Percentiles rank a stretch among this genome's conserved stretches.
Conservation (phyloP, 306 rosid genomes). For the Acacia melanoxylon region DNA sequence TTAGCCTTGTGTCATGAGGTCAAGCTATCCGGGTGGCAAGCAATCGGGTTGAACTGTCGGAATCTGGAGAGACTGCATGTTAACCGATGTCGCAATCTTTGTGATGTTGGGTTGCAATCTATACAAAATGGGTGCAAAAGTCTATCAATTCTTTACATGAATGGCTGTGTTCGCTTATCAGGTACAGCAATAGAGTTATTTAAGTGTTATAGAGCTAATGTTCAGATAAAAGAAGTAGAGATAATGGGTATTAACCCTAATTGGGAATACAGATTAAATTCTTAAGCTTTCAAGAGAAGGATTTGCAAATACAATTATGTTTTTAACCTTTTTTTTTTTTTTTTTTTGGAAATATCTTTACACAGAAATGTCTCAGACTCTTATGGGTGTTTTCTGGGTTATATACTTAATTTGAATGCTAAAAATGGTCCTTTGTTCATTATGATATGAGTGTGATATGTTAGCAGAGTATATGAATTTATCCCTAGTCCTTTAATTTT, state of each 20-base stretch:
- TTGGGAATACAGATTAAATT: slow-evolving; percentile 34
- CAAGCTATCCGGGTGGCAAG: slow-evolving; percentile 51
- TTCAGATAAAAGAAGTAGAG: slow-evolving; percentile 49
- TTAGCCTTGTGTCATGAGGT: slow-evolving; percentile 61
- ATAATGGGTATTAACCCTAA: slow-evolving; percentile 43
- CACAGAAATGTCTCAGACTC: slow-evolving; percentile 17
- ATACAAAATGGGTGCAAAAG: slow-evolving; percentile 56
- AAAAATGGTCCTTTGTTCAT: background rate
- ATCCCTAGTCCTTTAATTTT: background rate
- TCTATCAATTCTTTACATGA: slow-evolving; percentile 49
- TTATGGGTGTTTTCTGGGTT: background rate
- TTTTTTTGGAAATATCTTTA: background rate
- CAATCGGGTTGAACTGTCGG: slow-evolving; percentile 48
- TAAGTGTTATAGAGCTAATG: slow-evolving; percentile 52
- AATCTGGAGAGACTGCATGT: slow-evolving; percentile 61
- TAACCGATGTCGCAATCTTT: slow-evolving; percentile 51
- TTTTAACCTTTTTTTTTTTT: background rate
- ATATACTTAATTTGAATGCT: slow-evolving; percentile 9
- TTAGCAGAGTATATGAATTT: background rate
- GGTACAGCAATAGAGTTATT: slow-evolving; percentile 47
- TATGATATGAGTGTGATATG: background rate
- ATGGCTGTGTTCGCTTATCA: slow-evolving; percentile 35
- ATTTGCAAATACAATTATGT: slow-evolving; percentile 14
- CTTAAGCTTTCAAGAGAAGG: background rate
- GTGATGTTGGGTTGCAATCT: slow-evolving; percentile 50